Evolutionary conservation across 768 basidiomycete species (phyloP).

Genomic region (Floccularia luteovirens): DNA sequence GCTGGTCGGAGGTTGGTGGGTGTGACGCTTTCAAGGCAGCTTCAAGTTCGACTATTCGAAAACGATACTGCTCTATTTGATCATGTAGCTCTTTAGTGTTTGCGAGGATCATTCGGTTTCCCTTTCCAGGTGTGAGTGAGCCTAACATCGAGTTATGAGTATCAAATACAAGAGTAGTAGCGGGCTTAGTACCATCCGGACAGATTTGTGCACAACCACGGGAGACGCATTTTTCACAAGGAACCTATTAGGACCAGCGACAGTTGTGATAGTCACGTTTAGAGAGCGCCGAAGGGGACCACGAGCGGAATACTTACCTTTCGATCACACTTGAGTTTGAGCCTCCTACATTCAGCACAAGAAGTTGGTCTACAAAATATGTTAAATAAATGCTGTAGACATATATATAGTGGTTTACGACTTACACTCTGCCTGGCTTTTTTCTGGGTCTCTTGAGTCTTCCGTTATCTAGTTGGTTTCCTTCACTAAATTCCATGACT

Average conservation of each 20-base stretch:
- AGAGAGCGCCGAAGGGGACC: too few species aligned
- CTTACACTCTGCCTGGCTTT: slow-evolving; percentile 38
- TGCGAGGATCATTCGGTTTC: slow-evolving; percentile 56
- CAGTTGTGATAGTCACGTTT: background rate
- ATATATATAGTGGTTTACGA: slow-evolving; percentile 9
- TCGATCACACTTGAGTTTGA: slow-evolving; percentile 62
- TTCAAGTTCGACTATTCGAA: slow-evolving; percentile 58
- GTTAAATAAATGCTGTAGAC: slow-evolving; percentile 22
- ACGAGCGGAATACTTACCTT: slow-evolving; percentile 33
- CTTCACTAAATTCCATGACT: too few species aligned
- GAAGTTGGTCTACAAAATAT: slow-evolving; percentile 31
- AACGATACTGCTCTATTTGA: slow-evolving; percentile 45
- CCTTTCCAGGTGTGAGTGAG: slow-evolving; percentile 48
- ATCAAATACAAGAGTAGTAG: background rate
- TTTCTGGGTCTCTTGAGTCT: slow-evolving; percentile 24
- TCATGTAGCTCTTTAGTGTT: slow-evolving; percentile 68
- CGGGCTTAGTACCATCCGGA: slow-evolving; percentile 49
- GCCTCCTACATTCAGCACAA: slow-evolving; percentile 46
- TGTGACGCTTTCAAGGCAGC: slow-evolving; percentile 45
- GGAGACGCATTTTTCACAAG: slow-evolving; percentile 72
- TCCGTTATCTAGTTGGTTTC: too few species aligned
- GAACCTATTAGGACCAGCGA: slow-evolving; percentile 36
- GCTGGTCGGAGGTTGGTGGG: slow-evolving; percentile 34
- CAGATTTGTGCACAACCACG: slow-evolving; percentile 72
- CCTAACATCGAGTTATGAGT: slow-evolving; percentile 21